Percentiles rank a stretch among this genome's conserved stretches.
These are phyloP conservation scores for Cucumis variabilis DNA, from an alignment of 331 rosid genomes.

Conservation along the genomic window DNA sequence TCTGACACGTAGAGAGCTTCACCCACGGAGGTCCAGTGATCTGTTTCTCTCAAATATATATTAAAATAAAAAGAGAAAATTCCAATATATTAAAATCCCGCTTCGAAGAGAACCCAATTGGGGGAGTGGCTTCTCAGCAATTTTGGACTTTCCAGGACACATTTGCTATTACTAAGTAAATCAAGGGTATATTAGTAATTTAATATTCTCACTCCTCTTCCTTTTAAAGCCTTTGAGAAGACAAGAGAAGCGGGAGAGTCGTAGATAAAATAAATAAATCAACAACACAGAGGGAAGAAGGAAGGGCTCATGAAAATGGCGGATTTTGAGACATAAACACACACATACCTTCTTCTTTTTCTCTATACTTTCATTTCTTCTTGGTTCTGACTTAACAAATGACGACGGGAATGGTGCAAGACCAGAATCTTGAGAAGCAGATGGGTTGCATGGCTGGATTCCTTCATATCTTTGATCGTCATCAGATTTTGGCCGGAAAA, in stretches of 20 bases:
- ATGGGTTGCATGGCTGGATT: conserved; percentile 99
- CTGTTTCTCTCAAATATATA: background rate
- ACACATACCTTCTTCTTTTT: background rate
- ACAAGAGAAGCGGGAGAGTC: conserved; percentile 89
- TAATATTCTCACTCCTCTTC: background rate
- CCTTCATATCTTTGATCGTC: conserved; percentile 91
- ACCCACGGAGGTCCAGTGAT: conserved; percentile 75
- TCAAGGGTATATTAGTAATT: background rate
- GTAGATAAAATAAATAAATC: conserved; percentile 28
- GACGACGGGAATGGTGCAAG: conserved; percentile 73
- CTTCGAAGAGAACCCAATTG: conserved; percentile 11
- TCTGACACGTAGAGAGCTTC: conserved; percentile 65
- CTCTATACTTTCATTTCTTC: background rate
- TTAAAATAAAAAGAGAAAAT: background rate
- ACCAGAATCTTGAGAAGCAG: conserved; percentile 77
- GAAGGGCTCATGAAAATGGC: conserved; percentile 14
- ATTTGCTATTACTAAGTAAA: background rate
- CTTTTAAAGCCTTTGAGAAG: conserved; percentile 49
- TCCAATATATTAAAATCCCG: conserved; percentile 8
- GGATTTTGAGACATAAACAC: background rate
- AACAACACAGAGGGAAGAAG: background rate
- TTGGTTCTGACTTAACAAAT: conserved; percentile 33
- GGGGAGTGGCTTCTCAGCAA: background rate
- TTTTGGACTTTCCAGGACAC: background rate
- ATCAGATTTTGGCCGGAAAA: conserved; percentile 72